Base-by-base conservation (phyloP, 176 grass and related monocot genomes). In the Eleusine indica region DNA sequence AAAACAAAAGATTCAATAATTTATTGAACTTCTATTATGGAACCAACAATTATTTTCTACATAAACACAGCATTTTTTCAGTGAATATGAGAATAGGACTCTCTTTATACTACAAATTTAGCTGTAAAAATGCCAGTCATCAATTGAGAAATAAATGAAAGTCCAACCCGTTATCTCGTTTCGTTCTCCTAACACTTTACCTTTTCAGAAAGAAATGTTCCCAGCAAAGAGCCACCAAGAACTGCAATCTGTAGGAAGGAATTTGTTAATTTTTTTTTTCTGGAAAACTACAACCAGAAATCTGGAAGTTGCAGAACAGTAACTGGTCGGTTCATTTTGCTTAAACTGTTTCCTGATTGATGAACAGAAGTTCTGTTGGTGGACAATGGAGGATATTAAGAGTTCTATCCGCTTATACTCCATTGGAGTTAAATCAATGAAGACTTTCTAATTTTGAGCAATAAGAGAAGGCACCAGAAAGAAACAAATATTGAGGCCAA, bases 121-220 rank as follows among this genome's bases (percentile, higher is more conserved):
- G 47, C 18, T 78, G 29, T 19, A 19, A 70, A 81, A 80, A 28
- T 10, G 25, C 12, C 9, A 53, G 38, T 67, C 18, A 68, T 38
- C 3, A 41, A 61, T 41, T 63, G 35, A 21, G 14, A 71, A 53
- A 71, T 3, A 70, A 63, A 48, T 39, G 1, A 1, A 76, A 81
- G 71, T 8, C 5, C 21, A 77, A 66, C 4, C 4, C 17, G 72
- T 1, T 77, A 17, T 72, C 69, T 30, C 5, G 1, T 21, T 46
- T 9, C 37, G 25, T 65, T 58, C 79, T 58, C 41, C 61, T 56
- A 76, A 8, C 28, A 66, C 11, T 61, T 38, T 87, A 99, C 96
- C 91, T 99, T 96, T 81, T 99, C 96, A 63, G 96, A 99, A 5
- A 99, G 74, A 82, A 99, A 89, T 57, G 88, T 99, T 73, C 93